Conservation (phyloP, 352 stramenopile genomes). For the Globisporangium spiculum region DNA sequence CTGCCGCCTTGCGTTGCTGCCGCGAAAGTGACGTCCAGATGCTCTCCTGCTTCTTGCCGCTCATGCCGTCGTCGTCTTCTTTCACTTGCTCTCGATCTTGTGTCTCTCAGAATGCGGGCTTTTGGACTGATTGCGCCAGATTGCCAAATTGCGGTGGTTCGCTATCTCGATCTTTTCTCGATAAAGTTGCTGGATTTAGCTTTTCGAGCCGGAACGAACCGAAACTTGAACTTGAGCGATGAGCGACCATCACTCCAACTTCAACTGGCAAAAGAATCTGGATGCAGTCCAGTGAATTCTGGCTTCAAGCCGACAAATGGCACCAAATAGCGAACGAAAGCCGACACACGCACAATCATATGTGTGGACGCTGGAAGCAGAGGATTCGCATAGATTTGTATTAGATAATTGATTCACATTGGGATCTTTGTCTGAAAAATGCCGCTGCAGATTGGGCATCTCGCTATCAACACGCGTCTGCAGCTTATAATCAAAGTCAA, state of each 20-base stretch:
- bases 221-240: not conserved
- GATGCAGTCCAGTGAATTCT: not conserved
- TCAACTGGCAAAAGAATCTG: slow-evolving; percentile 3
- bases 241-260: slow-evolving; percentile 12
- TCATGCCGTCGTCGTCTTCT: slow-evolving; percentile 22
- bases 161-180: not conserved
- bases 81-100: not conserved
- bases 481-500: slow-evolving; percentile 1
- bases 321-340: not conserved
- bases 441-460: not conserved
- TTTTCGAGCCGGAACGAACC: not conserved
- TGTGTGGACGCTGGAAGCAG: not conserved
- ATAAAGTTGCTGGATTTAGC: slow-evolving; percentile 1
- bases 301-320: not conserved
- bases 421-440: not conserved
- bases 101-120: not conserved
- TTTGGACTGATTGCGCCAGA: not conserved
- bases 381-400: not conserved
- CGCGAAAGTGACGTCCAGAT: slow-evolving; percentile 39
- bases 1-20: slow-evolving; percentile 22
- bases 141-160: not conserved
- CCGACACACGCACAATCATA: not conserved
- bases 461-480: not conserved
- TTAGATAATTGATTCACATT: not conserved
- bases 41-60: slow-evolving; percentile 39